Percentiles rank a stretch among this genome's conserved stretches.
Evolutionary conservation across 768 basidiomycete genomes (phyloP).

Genomic region (Suillus luteus): DNA sequence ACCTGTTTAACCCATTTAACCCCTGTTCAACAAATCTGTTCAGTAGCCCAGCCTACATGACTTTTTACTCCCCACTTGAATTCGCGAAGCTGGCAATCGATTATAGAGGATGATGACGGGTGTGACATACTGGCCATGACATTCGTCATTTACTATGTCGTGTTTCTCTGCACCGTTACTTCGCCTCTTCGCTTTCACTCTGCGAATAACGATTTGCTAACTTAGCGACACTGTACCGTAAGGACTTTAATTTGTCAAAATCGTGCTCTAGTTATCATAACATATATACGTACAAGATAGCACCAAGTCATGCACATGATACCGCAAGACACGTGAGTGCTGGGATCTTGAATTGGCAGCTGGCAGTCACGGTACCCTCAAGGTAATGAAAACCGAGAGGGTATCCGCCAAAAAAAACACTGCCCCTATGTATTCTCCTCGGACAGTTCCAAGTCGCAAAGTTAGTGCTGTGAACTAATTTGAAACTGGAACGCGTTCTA

Average conservation of each 20-base stretch:
- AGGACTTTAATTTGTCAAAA: too few species aligned
- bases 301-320: neutral
- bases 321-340: neutral
- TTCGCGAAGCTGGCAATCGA: neutral
- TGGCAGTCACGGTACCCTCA: neutral
- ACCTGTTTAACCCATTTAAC: neutral
- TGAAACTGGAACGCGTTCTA: neutral
- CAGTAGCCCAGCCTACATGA: neutral
- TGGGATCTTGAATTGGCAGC: neutral
- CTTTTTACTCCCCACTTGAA: neutral
- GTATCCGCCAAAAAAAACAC: neutral
- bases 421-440: neutral
- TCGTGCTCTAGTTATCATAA: neutral
- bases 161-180: neutral
- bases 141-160: too few species aligned
- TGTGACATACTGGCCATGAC: neutral
- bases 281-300: too few species aligned
- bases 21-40: too few species aligned
- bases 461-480: neutral
- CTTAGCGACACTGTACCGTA: too few species aligned
- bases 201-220: neutral
- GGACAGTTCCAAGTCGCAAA: neutral
- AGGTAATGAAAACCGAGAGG: conserved; percentile 2
- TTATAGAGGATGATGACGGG: neutral
- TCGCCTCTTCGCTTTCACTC: neutral